Conservation (phyloP, 139 green algal species). For the Chlamydomonas incerta region DNA sequence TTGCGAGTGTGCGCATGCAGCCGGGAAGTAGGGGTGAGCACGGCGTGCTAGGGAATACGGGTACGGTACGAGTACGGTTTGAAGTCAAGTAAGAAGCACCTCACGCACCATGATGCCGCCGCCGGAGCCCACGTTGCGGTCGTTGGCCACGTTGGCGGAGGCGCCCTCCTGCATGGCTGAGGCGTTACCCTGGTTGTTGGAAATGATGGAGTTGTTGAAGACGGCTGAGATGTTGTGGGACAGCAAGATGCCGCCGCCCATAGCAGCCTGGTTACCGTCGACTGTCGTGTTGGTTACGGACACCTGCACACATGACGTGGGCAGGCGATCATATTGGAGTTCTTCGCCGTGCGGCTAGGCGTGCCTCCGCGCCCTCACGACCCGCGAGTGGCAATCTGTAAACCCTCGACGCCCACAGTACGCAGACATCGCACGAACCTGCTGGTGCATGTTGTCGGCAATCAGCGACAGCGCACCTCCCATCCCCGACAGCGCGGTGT, state of each 20-base stretch:
- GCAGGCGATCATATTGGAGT: too few relatives aligned
- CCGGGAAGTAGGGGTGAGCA: too few relatives aligned
- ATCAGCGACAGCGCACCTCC: background rate
- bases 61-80: too few relatives aligned
- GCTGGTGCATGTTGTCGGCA: background rate
- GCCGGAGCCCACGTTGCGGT: background rate
- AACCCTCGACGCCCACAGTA: too few relatives aligned
- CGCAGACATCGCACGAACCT: background rate
- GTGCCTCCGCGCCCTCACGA: too few relatives aligned
- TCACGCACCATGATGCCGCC: conserved; percentile 7
- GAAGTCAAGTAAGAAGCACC: too few relatives aligned
- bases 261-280: background rate
- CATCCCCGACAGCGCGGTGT: background rate
- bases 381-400: too few relatives aligned
- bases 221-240: background rate
- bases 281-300: background rate
- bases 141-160: background rate
- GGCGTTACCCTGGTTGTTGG: background rate
- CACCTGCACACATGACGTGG: background rate
- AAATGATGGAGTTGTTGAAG: background rate
- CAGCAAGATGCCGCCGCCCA: conserved; percentile 9
- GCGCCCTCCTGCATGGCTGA: background rate
- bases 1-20: too few relatives aligned
- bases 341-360: too few relatives aligned
- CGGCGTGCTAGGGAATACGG: too few relatives aligned